Percentiles rank a stretch among this genome's conserved stretches.
Evolutionary conservation across 257 asterid genomes (phyloP).

Genomic region (Solanum rostratum): DNA sequence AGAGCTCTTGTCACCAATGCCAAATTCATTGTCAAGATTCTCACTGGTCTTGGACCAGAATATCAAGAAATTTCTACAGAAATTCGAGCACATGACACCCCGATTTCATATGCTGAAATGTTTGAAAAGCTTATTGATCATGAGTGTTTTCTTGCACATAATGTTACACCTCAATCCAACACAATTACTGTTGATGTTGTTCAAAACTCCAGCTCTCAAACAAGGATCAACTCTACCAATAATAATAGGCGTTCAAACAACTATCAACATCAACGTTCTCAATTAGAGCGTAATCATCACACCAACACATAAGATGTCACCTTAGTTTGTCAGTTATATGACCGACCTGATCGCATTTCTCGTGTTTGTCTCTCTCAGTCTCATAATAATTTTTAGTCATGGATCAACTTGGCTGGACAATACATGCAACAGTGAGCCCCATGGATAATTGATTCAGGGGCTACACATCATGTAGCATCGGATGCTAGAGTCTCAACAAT

Average conservation of each 20-base stretch:
- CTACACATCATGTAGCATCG: background rate
- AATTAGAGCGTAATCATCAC: too few relatives aligned
- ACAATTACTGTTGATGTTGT: background rate
- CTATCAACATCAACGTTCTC: background rate
- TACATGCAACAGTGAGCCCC: background rate
- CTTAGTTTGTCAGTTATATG: background rate
- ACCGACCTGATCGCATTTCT: background rate
- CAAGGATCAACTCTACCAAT: background rate
- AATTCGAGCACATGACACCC: background rate
- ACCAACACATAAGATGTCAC: background rate
- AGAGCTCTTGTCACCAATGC: background rate
- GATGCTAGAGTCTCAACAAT: background rate
- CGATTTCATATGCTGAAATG: background rate
- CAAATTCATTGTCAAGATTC: background rate
- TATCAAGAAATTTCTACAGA: background rate
- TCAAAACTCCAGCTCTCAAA: background rate
- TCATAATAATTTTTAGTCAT: background rate
- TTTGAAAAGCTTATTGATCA: too few relatives aligned
- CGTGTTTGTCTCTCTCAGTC: background rate
- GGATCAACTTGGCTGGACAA: background rate
- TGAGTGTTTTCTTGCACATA: too few relatives aligned
- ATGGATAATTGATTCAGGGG: background rate
- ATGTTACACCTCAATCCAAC: background rate
- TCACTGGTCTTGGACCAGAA: background rate
- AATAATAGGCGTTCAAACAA: background rate